Evolutionary conservation across 306 rosid genomes (phyloP), one percentile per base, ranked within the genome.

Genomic region (Crotalaria pallida): DNA sequence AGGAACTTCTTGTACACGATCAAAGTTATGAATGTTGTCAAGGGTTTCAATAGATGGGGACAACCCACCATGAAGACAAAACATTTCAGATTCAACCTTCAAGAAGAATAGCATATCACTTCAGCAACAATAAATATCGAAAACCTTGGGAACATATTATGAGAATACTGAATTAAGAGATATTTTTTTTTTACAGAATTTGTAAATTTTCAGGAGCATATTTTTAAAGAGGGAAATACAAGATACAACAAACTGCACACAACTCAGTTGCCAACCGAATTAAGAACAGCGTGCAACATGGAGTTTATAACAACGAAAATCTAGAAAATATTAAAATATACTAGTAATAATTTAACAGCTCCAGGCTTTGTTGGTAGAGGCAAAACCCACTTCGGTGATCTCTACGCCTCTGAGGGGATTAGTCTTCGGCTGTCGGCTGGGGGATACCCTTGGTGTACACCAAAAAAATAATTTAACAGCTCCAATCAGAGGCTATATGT

Each of bases 21-120:
- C 96, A 76, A 88, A 92, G 65, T 88, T 92, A 66, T 95, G 89
- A n/a, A 92, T 89, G 68, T 85, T 88, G 64, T 92, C 96, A 17
- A 92, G 96, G 80, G 95, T 92, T 78, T 92, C 98, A 74, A 92
- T 87, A 23, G 96, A 92, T 17, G 98, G 98, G 48, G 98, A 92
- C 73, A 92, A 67, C 69, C 96, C 98, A 74, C 98, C 98, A 50
- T 92, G 96, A 71, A 92, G 86, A 69, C 98, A 92, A 66, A 92
- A 92, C 79, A 92, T 92, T 84, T 89, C 96, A 58, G 95, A 89
- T 88, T 92, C 98, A 50, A 92, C 98, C 98, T 89, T 63, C 21
- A 73, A 47, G 61, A 58, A 12, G n/a, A n/a, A 55, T 44, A 79
- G 19, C 4, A 29, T 17, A 50, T 66, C 56, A 56, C 11, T 61